Conservation (phyloP, 306 rosid genomes). For the Begonia peltatifolia region DNA sequence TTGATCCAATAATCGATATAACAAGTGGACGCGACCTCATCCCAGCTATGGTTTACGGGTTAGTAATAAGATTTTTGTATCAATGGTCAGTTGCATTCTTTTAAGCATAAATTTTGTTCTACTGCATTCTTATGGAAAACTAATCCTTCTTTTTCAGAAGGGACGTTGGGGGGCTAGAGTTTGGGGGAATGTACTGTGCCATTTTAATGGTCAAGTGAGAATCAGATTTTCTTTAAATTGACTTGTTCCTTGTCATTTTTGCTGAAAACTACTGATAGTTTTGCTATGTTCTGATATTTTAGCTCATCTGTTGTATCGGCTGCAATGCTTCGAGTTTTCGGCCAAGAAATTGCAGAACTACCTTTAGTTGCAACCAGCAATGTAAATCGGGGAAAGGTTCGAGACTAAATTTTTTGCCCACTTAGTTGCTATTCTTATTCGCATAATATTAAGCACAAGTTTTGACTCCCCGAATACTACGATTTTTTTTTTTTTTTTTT, state of each 20-base stretch:
- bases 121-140: slow-evolving; percentile 1
- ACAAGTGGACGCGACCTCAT: slow-evolving; percentile 85
- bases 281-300: slow-evolving; percentile 20
- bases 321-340: slow-evolving; percentile 72
- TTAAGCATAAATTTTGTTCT: slow-evolving; percentile 8
- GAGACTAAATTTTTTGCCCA: background rate
- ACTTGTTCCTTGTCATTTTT: background rate
- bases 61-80: slow-evolving; percentile 8
- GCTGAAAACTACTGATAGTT: slow-evolving; percentile 5
- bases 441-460: too few relatives aligned
- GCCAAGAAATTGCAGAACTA: slow-evolving; percentile 74
- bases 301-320: slow-evolving; percentile 95
- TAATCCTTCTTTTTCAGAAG: slow-evolving; percentile 31
- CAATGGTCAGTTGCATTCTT: background rate
- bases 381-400: slow-evolving; percentile 83
- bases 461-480: too few relatives aligned
- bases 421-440: too few relatives aligned
- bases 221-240: slow-evolving; percentile 2
- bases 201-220: slow-evolving; percentile 79
- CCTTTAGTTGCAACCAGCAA: slow-evolving; percentile 84
- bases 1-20: slow-evolving; percentile 78
- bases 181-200: slow-evolving; percentile 89
- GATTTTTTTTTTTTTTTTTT: too few relatives aligned
- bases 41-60: slow-evolving; percentile 98
- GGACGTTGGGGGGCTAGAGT: slow-evolving; percentile 77